Percentiles rank a stretch among this genome's conserved stretches.
Evolutionary conservation across 176 grass and related monocot species (phyloP).

Genomic region (Eragrostis curvula): DNA sequence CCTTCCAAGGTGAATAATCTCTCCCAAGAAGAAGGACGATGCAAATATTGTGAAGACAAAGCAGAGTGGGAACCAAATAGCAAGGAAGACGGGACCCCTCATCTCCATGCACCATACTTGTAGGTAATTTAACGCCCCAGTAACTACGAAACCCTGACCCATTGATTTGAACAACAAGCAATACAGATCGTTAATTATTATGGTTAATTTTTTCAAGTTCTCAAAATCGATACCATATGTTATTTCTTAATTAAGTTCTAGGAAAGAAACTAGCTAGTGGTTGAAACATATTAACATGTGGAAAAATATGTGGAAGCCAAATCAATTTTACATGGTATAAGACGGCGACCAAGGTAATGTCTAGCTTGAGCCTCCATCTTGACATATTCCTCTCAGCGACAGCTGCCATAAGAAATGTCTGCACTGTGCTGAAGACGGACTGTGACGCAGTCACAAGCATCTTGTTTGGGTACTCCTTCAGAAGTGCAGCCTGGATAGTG

Average conservation of each 20-base stretch:
- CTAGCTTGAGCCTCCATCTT: constrained; percentile 56
- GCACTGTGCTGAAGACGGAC: constrained; percentile 54
- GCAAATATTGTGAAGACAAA: neutral
- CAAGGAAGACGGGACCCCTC: constrained; percentile 2
- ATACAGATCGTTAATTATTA: neutral
- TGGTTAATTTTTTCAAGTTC: neutral
- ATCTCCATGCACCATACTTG: constrained; percentile 21
- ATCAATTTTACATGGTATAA: constrained; percentile 6
- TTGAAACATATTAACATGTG: neutral
- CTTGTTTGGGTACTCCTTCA: constrained; percentile 67
- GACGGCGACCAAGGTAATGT: constrained; percentile 52
- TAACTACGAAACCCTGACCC: constrained; percentile 1
- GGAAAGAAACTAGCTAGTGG: neutral
- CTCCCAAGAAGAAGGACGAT: neutral
- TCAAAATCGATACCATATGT: neutral
- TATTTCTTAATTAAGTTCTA: neutral
- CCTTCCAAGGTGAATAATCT: constrained; percentile 7
- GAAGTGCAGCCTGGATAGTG: constrained; percentile 64
- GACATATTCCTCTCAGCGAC: constrained; percentile 51
- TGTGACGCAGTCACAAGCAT: constrained; percentile 51
- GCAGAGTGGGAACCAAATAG: constrained; percentile 9
- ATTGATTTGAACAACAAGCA: neutral
- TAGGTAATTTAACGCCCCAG: neutral
- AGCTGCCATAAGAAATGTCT: constrained; percentile 42
- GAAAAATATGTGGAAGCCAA: neutral